Evolutionary conservation across 1,284 basidiomycete species (phyloP).

Genomic region (Ceratobasidium sp.): DNA sequence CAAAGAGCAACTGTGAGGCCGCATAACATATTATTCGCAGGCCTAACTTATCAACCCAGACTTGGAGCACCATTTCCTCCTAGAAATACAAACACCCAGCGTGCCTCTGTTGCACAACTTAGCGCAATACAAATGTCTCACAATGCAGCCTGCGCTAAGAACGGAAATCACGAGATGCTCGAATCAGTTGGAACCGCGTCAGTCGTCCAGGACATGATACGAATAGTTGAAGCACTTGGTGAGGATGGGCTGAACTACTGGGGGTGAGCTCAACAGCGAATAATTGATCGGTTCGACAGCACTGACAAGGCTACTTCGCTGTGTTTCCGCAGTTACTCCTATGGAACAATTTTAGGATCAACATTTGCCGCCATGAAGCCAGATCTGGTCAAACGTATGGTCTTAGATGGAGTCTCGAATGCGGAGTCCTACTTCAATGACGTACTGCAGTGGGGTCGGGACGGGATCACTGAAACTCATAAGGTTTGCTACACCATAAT

Average conservation of each 20-base stretch:
- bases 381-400: conserved; percentile 45
- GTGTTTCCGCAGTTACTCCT: conserved; percentile 25
- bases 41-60: too few species aligned
- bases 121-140: background rate
- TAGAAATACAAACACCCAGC: background rate
- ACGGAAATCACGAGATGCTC: conserved; percentile 45
- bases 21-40: too few species aligned
- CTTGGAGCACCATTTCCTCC: background rate
- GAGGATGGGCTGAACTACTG: conserved; percentile 44
- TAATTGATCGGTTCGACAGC: background rate
- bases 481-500: conserved; percentile 23
- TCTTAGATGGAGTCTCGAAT: conserved; percentile 47
- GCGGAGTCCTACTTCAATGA: conserved; percentile 45
- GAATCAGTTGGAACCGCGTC: conserved; percentile 46
- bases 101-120: background rate
- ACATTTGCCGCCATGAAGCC: conserved; percentile 45
- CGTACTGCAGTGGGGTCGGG: conserved; percentile 44
- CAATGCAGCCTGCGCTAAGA: conserved; percentile 41
- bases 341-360: conserved; percentile 49
- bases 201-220: conserved; percentile 48
- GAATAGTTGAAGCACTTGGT: conserved; percentile 48
- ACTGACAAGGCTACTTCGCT: background rate
- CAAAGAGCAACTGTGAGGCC: background rate
- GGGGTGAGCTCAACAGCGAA: conserved; percentile 23
- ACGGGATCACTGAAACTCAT: conserved; percentile 43